Evolutionary conservation across 352 stramenopile species (phyloP), one percentile per base, ranked within the genome.

Genomic region (Phytophthora pisi): DNA sequence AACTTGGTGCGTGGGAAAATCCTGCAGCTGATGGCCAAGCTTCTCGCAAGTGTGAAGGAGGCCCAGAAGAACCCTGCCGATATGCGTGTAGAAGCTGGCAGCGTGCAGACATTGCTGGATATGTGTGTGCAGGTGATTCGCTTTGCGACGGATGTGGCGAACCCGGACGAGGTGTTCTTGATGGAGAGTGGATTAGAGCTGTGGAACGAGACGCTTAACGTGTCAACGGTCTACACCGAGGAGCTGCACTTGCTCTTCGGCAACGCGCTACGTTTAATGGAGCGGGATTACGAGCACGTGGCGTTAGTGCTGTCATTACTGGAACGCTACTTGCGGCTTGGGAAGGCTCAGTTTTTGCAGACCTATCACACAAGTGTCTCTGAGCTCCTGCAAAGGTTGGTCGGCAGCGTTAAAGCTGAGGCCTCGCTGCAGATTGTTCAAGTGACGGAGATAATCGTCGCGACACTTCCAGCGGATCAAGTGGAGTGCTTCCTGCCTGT

Each of bases 1-100:
- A 95, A 94, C 69, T 72, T 95, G 54, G 82, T 95, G 13, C 86
- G 88, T 5, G 78, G 86, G 2, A 93, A 93, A 70, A 91, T 95
- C 51, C 68, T 96, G 8, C 84, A 91, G 73, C 72, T 95, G 9
- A 74, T 96, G 34, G 59, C 78, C 9, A 86, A 87, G 59, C 66
- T 93, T 51, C 63, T 93, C n/a, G 55, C 61, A 31, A 82, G 73
- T 26, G 81, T 92, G 38, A 88, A 86, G 46, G 77, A 86, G 51
- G 67, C 79, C 16, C 69, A 66, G 40, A 52, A 67, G 15, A 51
- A 20, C 8, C 28, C n/a, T 40, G 54, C 53, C 3, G 61, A 43
- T 8, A 46, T 66, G 5, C 60, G 34, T 13, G 59, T 69, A 11
- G 60, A 68, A 10, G 26, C 57, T 46, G 38, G 59, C 7, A 67